Conservation (phyloP, 306 rosid genomes). For the Glycyrrhiza uralensis region DNA sequence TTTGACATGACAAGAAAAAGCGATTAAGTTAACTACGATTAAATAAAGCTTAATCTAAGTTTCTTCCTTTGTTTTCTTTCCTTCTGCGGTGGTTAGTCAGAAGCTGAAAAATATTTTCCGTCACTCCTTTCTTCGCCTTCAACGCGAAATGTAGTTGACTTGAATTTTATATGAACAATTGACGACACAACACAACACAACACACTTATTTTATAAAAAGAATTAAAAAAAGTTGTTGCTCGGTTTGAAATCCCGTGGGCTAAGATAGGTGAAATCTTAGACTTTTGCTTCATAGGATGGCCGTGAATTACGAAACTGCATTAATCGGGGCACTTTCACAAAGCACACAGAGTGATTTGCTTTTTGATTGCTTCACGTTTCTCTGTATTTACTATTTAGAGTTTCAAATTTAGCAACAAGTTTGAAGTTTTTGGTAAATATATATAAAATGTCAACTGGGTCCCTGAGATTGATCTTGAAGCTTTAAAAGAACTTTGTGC, state of each 20-base stretch:
- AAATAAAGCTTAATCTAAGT: neutral
- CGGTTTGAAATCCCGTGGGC: neutral
- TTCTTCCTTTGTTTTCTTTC: neutral
- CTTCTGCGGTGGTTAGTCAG: neutral
- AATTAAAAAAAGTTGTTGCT: neutral
- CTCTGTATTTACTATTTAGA: no score
- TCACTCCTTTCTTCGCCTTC: no score
- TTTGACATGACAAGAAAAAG: neutral
- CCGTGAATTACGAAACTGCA: neutral
- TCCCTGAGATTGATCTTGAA: neutral
- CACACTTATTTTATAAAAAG: neutral
- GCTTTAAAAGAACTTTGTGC: slow-evolving; percentile 23
- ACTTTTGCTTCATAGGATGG: neutral
- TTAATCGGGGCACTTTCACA: neutral
- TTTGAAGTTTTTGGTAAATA: no score
- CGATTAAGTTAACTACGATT: neutral
- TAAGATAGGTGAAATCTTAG: neutral
- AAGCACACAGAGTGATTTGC: neutral
- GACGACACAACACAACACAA: no score
- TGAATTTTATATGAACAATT: neutral
- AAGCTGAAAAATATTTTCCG: no score
- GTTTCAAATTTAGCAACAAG: no score
- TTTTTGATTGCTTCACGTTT: neutral
- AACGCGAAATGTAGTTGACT: neutral
- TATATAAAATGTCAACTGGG: no score